Evolutionary conservation across 1,284 basidiomycete species (phyloP), one percentile per base, ranked within the genome.

Genomic region (Irpex sp.): DNA sequence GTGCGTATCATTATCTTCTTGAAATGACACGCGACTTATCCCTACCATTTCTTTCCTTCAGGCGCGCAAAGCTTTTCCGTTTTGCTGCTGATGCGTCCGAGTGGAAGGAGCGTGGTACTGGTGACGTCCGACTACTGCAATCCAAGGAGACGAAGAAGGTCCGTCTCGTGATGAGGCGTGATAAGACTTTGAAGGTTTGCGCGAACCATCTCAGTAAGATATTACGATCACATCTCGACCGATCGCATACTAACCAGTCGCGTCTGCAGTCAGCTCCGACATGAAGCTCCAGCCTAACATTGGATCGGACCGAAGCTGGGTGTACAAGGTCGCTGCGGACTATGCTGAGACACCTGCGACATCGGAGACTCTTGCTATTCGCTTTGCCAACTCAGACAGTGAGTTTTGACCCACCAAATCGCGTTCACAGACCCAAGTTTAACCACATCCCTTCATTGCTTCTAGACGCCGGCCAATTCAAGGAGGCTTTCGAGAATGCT

Each of bases 151-250:
- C 89, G 51, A 87, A 90, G 80, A 98, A 98, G 80, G 84, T 97
- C 70, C 87, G 97, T 64, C 86, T 99, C 65, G 94, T 99, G 73
- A 99, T 99, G 97, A 85, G 97, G 78, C 92, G 97, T 77, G 97
- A 99, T 84, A 98, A 98, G 89, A 99, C 97, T 55, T 84, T 96
- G 77, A 99, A 99, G 79, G 96, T 99, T 75, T 99, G 97, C 80
- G 97, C 97, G 64, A 99, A 99, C 82, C 97, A 99, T 80, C 80
- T 86, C 69, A 85, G 96, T 98, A 72, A 79, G 94, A 87, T 58
- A 0, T 57, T 54, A 57, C 61, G 21, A 33, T 28, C 52, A 19
- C 52, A 61, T 48, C 59, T n/a, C n/a, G 53, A 19, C 10, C 33
- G 49, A 60, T 51, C 16, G 58, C 9, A 36, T 14, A 28, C 48